Percentiles rank a stretch among this genome's conserved stretches.
Conservation (phyloP, 2,329 filamentous ascomycete species). For the Pyrenophora graminea region DNA sequence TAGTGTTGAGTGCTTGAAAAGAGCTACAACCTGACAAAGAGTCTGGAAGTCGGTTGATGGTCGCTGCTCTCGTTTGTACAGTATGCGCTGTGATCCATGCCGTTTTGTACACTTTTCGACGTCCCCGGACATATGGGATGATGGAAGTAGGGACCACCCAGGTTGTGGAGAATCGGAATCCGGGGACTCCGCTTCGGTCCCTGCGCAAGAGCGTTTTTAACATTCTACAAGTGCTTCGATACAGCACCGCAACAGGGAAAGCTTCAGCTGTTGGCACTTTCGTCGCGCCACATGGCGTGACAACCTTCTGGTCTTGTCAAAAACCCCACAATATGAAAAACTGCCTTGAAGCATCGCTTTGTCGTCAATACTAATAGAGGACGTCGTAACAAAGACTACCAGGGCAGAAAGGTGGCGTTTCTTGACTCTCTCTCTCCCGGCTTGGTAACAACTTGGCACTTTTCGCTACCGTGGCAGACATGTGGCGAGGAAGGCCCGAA, state of each 20-base stretch:
- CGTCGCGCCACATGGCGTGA: too few species aligned
- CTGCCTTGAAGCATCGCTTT: background rate
- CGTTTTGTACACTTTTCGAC: background rate
- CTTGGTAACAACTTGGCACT: conserved; percentile 31
- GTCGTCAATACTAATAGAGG: background rate
- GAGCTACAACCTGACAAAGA: background rate
- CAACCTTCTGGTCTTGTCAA: background rate
- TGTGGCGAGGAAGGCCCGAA: background rate
- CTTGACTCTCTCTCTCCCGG: conserved; percentile 23
- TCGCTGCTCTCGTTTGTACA: too few species aligned
- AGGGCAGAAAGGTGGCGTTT: conserved; percentile 23
- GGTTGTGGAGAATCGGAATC: conserved; percentile 13
- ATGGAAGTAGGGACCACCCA: conserved; percentile 1
- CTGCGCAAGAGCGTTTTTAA: conserved; percentile 19
- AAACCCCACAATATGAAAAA: background rate
- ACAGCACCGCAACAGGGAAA: too few species aligned
- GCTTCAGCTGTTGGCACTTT: too few species aligned
- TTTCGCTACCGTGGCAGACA: conserved; percentile 5
- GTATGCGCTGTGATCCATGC: background rate
- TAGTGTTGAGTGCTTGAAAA: background rate
- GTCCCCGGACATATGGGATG: background rate
- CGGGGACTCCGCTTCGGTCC: conserved; percentile 27
- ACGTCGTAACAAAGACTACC: conserved; percentile 20
- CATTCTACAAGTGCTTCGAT: background rate
- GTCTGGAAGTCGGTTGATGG: background rate